phyloP scores from a whole-genome alignment of 805 yeast genomes.

The Candida railenensis region DNA sequence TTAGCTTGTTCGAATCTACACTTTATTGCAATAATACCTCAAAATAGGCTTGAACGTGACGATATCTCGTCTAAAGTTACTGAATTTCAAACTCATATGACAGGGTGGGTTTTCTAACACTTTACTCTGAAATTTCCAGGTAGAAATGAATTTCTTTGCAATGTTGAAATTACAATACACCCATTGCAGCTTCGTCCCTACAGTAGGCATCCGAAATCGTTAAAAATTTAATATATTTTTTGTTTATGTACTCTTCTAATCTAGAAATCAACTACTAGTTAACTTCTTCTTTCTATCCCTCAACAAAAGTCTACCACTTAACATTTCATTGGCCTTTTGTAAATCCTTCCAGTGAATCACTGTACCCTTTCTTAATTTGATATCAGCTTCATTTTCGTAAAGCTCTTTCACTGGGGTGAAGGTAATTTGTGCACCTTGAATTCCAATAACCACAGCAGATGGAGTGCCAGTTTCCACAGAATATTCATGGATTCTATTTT shows the following conservation, averaged over 20 bases:
- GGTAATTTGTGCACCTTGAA: slow-evolving; percentile 62
- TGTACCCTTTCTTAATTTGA: slow-evolving; percentile 62
- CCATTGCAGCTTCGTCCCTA: too few relatives aligned
- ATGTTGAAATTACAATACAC: too few relatives aligned
- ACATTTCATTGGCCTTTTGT: slow-evolving; percentile 59
- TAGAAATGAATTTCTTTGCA: background rate
- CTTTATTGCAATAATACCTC: too few relatives aligned
- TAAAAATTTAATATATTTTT: too few relatives aligned
- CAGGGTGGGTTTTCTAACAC: background rate
- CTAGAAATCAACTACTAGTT: background rate
- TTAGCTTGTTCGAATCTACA: background rate
- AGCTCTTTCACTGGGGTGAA: slow-evolving; percentile 57
- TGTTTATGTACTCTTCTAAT: background rate
- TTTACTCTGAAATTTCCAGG: background rate
- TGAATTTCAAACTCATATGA: background rate
- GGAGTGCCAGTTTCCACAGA: background rate
- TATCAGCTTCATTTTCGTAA: slow-evolving; percentile 61
- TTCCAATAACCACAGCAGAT: slow-evolving; percentile 62
- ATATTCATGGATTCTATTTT: slow-evolving; percentile 1
- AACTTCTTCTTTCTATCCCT: background rate
- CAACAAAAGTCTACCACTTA: slow-evolving; percentile 67
- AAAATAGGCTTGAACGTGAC: background rate
- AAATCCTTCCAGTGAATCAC: slow-evolving; percentile 68
- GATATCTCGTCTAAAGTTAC: background rate
- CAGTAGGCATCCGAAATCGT: too few relatives aligned